Conservation (phyloP, 805 yeast species). For the Metschnikowia corniflorae region DNA sequence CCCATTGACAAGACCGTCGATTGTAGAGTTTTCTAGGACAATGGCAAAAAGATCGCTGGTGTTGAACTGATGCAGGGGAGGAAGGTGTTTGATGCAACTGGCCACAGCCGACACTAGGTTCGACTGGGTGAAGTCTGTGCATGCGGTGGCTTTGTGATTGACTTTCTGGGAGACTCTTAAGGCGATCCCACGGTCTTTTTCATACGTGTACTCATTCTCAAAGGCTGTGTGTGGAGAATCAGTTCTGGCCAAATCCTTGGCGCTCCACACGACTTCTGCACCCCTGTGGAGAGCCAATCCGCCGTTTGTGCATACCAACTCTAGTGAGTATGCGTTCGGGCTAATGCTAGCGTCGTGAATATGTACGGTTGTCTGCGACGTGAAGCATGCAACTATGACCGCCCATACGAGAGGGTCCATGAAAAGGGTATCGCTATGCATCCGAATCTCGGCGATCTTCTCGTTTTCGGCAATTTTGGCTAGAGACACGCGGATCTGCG, state of each 20-base stretch:
- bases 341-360: slow-evolving; percentile 25
- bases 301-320: background rate
- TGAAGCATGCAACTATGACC: slow-evolving; percentile 42
- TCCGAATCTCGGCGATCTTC: slow-evolving; percentile 21
- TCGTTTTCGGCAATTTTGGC: background rate
- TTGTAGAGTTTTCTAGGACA: slow-evolving; percentile 18
- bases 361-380: slow-evolving; percentile 40
- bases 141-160: slow-evolving; percentile 15
- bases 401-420: slow-evolving; percentile 32
- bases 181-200: slow-evolving; percentile 38
- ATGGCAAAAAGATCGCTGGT: slow-evolving; percentile 24
- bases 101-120: slow-evolving; percentile 54
- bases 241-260: background rate
- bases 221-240: slow-evolving; percentile 12
- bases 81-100: slow-evolving; percentile 46
- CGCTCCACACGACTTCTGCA: background rate
- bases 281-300: background rate
- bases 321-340: background rate
- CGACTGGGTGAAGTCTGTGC: slow-evolving; percentile 43
- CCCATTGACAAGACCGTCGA: slow-evolving; percentile 26
- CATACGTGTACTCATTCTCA: slow-evolving; percentile 28
- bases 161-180: slow-evolving; percentile 22
- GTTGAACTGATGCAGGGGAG: slow-evolving; percentile 34
- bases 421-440: slow-evolving; percentile 24
- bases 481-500: slow-evolving; percentile 20